phyloP scores from a whole-genome alignment of 495 filamentous ascomycete species.

The Pyronema omphalodes region DNA sequence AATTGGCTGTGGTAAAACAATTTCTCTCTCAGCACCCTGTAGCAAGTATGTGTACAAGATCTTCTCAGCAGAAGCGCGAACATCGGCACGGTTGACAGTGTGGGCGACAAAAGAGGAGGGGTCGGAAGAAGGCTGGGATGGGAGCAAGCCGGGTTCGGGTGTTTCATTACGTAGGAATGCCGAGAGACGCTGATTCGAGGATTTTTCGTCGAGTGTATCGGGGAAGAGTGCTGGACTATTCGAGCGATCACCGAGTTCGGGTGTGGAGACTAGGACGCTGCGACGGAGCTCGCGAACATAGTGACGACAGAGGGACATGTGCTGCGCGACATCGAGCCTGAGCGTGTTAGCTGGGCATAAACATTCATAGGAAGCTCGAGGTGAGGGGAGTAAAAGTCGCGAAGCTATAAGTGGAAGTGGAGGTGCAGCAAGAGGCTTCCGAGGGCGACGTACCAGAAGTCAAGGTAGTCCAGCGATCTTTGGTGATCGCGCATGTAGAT shows the following conservation, averaged over 20 bases:
- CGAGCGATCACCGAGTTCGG: constrained; percentile 63
- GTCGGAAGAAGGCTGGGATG: constrained; percentile 27
- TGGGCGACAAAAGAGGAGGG: constrained; percentile 64
- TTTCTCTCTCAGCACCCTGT: constrained; percentile 83
- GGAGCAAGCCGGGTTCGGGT: constrained; percentile 37
- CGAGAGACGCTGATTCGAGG: constrained; percentile 70
- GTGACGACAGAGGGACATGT: constrained; percentile 94
- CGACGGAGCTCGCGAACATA: constrained; percentile 90
- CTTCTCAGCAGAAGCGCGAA: constrained; percentile 85
- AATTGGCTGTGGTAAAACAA: constrained; percentile 74
- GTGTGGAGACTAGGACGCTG: constrained; percentile 81
- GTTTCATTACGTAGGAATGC: constrained; percentile 48
- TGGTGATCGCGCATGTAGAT: constrained; percentile 99
- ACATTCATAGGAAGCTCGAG: background rate
- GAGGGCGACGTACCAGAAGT: constrained; percentile 66
- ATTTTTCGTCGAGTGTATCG: constrained; percentile 39
- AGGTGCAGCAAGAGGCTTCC: background rate
- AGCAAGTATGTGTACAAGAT: constrained; percentile 92
- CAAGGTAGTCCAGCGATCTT: constrained; percentile 88
- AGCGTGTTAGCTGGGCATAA: background rate
- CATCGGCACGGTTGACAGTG: constrained; percentile 67
- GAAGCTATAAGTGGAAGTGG: background rate
- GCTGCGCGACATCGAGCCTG: constrained; percentile 98
- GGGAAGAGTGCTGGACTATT: constrained; percentile 51
- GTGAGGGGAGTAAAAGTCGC: background rate